These are phyloP conservation scores for Trichocladium uniseriatum DNA, from an alignment of 495 filamentous ascomycete species.

Conservation along the genomic window DNA sequence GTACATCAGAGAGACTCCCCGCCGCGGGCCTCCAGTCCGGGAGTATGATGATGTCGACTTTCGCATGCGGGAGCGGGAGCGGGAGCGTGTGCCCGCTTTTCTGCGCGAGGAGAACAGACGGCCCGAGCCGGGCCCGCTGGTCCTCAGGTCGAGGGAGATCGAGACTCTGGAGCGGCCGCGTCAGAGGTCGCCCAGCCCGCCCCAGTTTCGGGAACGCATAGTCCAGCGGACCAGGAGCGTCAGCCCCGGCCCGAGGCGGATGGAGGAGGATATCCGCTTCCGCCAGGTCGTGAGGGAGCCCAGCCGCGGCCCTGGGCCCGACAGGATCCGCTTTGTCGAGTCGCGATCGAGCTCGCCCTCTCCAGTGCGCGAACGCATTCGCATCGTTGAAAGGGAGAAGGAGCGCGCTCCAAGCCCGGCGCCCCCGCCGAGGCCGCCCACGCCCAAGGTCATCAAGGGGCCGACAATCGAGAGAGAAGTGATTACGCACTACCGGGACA, in stretches of 20 bases:
- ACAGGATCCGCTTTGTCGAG: constrained; percentile 33
- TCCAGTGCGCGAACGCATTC: constrained; percentile 34
- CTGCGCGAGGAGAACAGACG: constrained; percentile 32
- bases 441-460: constrained; percentile 48
- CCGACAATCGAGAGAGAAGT: constrained; percentile 71
- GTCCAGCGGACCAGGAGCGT: constrained; percentile 26
- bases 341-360: constrained; percentile 36
- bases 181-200: constrained; percentile 37
- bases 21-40: constrained; percentile 24
- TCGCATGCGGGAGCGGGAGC: constrained; percentile 27
- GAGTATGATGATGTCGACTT: constrained; percentile 32
- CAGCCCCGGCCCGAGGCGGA: constrained; percentile 21
- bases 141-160: constrained; percentile 37
- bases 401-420: constrained; percentile 34
- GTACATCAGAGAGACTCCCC: constrained; percentile 27
- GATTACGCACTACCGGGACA: constrained; percentile 75
- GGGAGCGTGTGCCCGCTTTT: constrained; percentile 33
- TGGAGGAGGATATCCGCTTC: constrained; percentile 24
- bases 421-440: constrained; percentile 43
- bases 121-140: constrained; percentile 31
- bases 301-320: constrained; percentile 18
- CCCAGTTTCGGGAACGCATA: constrained; percentile 29
- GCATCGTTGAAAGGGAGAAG: constrained; percentile 35
- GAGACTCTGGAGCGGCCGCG: constrained; percentile 35
- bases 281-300: constrained; percentile 22